phyloP scores from a whole-genome alignment of 352 stramenopile genomes.

The Pythium biforme region DNA sequence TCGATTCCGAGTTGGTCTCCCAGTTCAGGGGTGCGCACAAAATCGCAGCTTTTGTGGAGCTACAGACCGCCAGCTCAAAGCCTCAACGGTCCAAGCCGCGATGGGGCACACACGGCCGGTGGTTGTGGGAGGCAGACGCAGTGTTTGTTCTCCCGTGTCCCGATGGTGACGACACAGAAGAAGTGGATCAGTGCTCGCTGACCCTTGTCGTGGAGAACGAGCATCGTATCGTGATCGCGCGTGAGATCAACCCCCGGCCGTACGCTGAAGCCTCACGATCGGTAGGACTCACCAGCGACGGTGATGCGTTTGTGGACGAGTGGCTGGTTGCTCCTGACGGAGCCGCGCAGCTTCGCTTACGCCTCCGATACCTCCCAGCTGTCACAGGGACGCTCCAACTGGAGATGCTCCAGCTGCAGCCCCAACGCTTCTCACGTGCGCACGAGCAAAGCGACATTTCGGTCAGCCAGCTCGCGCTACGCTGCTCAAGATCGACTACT shows the following conservation, averaged over 20 bases:
- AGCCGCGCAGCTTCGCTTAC: background rate
- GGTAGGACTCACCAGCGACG: background rate
- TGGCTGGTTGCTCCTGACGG: slow-evolving; percentile 11
- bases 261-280: background rate
- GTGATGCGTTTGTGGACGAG: slow-evolving; percentile 6
- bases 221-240: background rate
- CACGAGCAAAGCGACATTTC: background rate
- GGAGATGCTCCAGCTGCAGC: background rate
- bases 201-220: background rate
- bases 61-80: background rate
- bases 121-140: slow-evolving; percentile 12
- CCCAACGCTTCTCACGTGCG: background rate
- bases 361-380: background rate
- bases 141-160: slow-evolving; percentile 1
- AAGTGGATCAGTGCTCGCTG: background rate
- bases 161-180: background rate
- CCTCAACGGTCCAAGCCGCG: slow-evolving; percentile 3
- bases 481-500: background rate
- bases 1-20: background rate
- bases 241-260: background rate
- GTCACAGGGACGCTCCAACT: background rate
- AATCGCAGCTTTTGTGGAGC: slow-evolving; percentile 5
- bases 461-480: slow-evolving; percentile 3
- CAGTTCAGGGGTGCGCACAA: background rate
- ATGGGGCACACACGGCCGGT: slow-evolving; percentile 7